phyloP scores from a whole-genome alignment of 768 basidiomycete species.

The Rubroboletus pulcherrimus region DNA sequence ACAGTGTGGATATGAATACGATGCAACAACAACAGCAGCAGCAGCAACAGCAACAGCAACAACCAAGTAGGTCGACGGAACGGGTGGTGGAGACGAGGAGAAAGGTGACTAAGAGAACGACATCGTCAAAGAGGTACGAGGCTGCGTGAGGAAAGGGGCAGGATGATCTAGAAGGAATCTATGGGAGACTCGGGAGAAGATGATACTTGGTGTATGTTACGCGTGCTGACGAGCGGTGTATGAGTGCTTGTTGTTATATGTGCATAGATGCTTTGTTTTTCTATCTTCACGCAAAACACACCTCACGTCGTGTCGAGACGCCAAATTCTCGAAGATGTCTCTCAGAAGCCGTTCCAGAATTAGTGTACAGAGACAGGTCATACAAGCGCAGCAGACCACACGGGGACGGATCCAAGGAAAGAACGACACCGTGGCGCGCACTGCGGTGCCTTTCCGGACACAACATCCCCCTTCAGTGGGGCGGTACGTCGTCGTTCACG shows the following conservation, averaged over 20 bases:
- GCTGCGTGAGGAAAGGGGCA: not conserved
- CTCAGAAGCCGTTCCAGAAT: not conserved
- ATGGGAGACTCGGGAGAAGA: not conserved
- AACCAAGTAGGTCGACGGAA: slow-evolving; percentile 43
- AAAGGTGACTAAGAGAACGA: slow-evolving; percentile 41
- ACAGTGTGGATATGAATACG: slow-evolving; percentile 21
- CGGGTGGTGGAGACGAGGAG: slow-evolving; percentile 59
- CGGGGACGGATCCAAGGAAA: no score
- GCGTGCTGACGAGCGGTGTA: not conserved
- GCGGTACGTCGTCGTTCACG: no score
- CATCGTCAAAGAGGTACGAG: slow-evolving; percentile 54
- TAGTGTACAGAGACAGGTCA: not conserved
- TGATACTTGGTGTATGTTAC: not conserved
- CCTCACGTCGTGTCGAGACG: not conserved
- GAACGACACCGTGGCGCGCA: no score
- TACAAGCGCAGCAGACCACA: not conserved
- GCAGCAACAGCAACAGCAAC: not conserved
- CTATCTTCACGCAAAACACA: not conserved
- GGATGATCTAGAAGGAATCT: slow-evolving; percentile 1
- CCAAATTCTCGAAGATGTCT: not conserved
- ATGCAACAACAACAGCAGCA: not conserved
- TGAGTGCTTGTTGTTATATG: not conserved
- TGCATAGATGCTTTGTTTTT: not conserved
- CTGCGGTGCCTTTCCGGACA: no score
- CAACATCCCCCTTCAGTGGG: no score